These are phyloP conservation scores for Penicillium egyptiacum DNA, from an alignment of 495 filamentous ascomycete genomes.

Conservation along the genomic window DNA sequence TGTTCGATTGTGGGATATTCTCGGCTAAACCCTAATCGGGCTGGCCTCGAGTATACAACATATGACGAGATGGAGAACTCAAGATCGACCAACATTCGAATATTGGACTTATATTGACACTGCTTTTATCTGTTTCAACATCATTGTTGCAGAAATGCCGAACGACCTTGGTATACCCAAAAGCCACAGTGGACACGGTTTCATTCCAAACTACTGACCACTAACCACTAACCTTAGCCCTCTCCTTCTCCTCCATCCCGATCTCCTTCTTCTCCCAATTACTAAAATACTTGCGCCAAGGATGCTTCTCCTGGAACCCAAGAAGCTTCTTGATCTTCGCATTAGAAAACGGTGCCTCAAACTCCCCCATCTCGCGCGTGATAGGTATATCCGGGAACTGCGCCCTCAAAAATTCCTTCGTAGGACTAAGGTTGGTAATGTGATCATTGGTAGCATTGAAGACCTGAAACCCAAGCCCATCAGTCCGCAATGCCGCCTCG, in stretches of 20 bases:
- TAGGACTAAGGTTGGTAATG: constrained; percentile 38
- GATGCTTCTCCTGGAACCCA: constrained; percentile 56
- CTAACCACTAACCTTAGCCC: not conserved
- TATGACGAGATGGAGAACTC: not conserved
- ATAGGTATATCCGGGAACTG: constrained; percentile 45
- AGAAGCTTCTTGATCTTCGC: constrained; percentile 55
- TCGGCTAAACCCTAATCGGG: constrained; percentile 50
- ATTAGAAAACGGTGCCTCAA: constrained; percentile 58
- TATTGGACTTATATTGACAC: not conserved
- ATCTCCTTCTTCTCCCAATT: constrained; percentile 26
- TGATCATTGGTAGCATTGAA: constrained; percentile 61
- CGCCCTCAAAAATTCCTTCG: constrained; percentile 40
- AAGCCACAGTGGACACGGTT: not conserved
- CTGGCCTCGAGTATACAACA: not conserved
- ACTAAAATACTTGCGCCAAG: constrained; percentile 46
- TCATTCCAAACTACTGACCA: not conserved
- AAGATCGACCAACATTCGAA: not conserved
- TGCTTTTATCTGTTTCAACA: not conserved
- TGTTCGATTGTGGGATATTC: constrained; percentile 29
- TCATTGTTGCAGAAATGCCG: not conserved
- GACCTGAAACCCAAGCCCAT: constrained; percentile 56
- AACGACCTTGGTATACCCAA: not conserved
- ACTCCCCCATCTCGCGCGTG: constrained; percentile 51
- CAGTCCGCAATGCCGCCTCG: constrained; percentile 18
- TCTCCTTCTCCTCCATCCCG: not conserved